Base-by-base conservation (phyloP, 2,329 filamentous ascomycete genomes). In the Tolypocladium nubicola region DNA sequence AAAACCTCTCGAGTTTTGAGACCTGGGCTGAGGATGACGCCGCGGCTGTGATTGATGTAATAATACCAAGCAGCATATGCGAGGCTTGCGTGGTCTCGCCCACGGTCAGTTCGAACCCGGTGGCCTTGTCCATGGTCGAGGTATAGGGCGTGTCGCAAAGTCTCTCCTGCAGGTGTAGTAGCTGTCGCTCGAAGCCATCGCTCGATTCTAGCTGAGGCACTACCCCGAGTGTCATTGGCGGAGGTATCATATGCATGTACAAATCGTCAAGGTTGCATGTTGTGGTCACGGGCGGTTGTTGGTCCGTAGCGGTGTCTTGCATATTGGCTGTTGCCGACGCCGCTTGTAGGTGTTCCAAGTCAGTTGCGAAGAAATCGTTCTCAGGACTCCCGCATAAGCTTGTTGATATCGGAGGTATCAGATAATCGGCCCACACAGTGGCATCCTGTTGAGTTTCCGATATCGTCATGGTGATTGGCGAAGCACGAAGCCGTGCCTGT, bases 1-100 rank as follows among this genome's bases (percentile, higher is more conserved):
- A 23, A 21, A n/a, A 43, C 3, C n/a, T 43, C 40, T n/a, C n/a
- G 7, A 23, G 13, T 1, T 23, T 23, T n/a, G n/a, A 10, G 11
- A 13, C 10, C 3, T 43, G 4, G n/a, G n/a, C n/a, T 4, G 55
- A 40, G 2, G 55, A 53, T 6, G 49, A 16, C 1, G 35, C n/a
- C 35, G 49, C 53, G 11, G 30, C 19, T n/a, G 38, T 53, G 37
- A 57, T 35, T 7, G 38, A 33, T 14, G 26, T 52, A 13, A 57
- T 55, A 19, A 57, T 57, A 53, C 21, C 14, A 38, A 57, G 45
- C 7, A 57, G 53, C 26, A 52, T 45, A 14, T 57, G 54, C 10
- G 53, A 52, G 39, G 39, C 56, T 10, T 30, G n/a, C 4, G 53
- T 50, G 13, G 53, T 52, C 26, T 47, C 33, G 26, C 33, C 30